Conservation (phyloP, 495 filamentous ascomycete species). For the Podospora pseudopauciseta region DNA sequence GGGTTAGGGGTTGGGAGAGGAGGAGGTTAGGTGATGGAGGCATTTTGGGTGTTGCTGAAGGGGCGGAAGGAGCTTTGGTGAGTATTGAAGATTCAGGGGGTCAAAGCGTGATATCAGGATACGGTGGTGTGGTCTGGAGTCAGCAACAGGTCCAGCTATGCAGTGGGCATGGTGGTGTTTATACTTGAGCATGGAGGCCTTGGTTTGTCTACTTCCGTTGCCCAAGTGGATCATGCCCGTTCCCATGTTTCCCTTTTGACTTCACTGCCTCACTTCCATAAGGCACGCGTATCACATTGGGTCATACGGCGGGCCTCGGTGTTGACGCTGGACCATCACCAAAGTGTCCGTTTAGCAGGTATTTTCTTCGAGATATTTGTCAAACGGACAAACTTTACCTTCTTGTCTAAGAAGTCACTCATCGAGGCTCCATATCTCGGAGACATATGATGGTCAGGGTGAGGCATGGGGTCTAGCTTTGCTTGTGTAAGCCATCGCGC, state of each 20-base stretch:
- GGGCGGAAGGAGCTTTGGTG: neutral
- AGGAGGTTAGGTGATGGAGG: conserved; percentile 11
- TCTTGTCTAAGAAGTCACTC: neutral
- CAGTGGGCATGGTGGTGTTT: neutral
- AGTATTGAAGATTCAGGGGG: neutral
- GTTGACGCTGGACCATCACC: neutral
- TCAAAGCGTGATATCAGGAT: neutral
- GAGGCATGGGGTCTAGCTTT: neutral
- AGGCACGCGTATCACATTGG: neutral
- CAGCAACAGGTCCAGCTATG: too few species aligned
- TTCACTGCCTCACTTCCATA: neutral
- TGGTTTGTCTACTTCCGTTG: neutral
- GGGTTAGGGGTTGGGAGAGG: conserved; percentile 39
- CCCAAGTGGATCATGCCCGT: neutral
- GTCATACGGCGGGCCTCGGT: neutral
- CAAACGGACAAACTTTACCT: neutral
- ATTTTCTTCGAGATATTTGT: neutral
- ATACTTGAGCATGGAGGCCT: neutral
- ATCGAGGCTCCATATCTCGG: neutral
- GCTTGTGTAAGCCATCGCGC: neutral
- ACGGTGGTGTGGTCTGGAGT: too few species aligned
- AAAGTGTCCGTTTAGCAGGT: neutral
- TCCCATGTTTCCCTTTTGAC: neutral
- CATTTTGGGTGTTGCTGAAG: neutral
- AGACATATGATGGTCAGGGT: neutral